Evolutionary conservation across 2,329 filamentous ascomycete species (phyloP), one percentile per base, ranked within the genome.

Genomic region (Dichotomopilus funicola): DNA sequence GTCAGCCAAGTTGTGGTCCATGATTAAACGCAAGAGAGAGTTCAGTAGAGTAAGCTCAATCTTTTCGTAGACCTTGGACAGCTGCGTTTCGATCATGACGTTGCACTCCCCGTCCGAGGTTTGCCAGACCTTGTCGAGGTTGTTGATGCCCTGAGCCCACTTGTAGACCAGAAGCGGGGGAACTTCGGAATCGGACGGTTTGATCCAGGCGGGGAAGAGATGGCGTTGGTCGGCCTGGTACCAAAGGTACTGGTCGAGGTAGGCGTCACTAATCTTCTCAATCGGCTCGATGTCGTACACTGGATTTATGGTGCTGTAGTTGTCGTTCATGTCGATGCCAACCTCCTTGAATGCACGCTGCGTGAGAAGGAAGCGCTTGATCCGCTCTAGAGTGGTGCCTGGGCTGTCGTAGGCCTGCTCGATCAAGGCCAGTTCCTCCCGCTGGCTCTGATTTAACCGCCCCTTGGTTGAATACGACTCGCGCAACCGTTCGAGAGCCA

Each of bases 41-140:
- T 99, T 99, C 64, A 99, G 82, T 55, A 99, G 78, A 0, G 94
- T 99, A 59, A 99, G 76, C 75, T 99, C 94, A 59, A 99, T 96
- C 81, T 99, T 99, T 75, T 99, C 94, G 63, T 99, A 99, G 46
- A 99, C 91, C 73, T 99, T 99, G n/a, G 94, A 96, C 3, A 99
- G 76, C 64, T 96, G 89, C 0, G 95, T 99, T 75, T 99, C 94
- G 51, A 99, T 91, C 87, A 99, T 91, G 60, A 99, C 94, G 64
- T 96, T 96, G 72, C 92, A 97, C 71, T 99, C 91, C 60, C 94
- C 94, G 65, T 97, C 87, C 45, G 89, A 83, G 19, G 89, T 88
- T 66, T 95, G 89, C 94, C 94, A 99, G 34, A 99, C 91, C 62
- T 90, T 89, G 65, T 91, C 88, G 47, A 99, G 77, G 68, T 99